phyloP scores from a whole-genome alignment of 208 protist species.

The Leishmania major region DNA sequence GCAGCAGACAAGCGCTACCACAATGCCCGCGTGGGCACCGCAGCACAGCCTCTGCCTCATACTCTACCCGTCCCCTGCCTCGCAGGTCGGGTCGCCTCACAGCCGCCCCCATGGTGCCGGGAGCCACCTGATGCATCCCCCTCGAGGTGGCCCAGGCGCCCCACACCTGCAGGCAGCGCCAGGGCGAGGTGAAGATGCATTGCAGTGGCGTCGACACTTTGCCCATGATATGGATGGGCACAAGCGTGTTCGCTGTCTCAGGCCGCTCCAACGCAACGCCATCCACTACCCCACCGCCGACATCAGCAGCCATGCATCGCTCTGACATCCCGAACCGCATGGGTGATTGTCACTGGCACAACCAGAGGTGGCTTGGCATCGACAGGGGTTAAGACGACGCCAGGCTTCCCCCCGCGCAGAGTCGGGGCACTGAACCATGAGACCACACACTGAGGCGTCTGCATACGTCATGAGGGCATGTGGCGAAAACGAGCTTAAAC shows the following conservation, averaged over 20 bases:
- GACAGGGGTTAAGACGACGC: neutral
- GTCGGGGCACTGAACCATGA: neutral
- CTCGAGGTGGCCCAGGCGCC: neutral
- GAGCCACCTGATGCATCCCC: no score
- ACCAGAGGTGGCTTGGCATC: neutral
- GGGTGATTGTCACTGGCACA: neutral
- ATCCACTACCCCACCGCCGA: neutral
- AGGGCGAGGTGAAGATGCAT: neutral
- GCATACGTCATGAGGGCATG: neutral
- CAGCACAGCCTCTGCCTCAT: neutral
- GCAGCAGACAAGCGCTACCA: neutral
- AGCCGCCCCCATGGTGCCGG: neutral
- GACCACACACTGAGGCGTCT: neutral
- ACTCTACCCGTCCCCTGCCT: neutral
- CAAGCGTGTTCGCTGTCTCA: neutral
- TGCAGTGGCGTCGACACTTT: neutral
- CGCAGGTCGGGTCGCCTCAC: neutral
- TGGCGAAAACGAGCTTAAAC: neutral
- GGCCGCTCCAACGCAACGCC: neutral
- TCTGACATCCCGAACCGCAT: neutral
- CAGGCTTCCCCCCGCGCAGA: neutral
- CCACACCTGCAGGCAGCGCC: neutral
- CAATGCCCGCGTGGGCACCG: no score
- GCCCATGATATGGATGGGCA: neutral
- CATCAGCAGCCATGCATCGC: neutral